phyloP scores from a whole-genome alignment of 2,329 filamentous ascomycete species.

The Ascochyta viciae-villosae region DNA sequence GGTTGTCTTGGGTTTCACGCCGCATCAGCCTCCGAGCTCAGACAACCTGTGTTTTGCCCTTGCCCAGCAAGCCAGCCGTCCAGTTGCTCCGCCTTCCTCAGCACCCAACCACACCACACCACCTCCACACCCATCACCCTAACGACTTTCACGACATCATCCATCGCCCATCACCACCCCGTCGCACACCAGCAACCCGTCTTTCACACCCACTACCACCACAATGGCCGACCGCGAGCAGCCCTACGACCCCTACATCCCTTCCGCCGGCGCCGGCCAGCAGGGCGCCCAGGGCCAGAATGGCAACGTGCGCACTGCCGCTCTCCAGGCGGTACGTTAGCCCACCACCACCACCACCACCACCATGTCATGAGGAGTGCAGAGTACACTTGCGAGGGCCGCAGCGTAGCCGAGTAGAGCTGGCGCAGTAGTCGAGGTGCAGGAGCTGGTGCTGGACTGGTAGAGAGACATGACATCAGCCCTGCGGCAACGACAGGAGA shows the following conservation, averaged over 20 bases:
- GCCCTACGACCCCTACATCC: conserved; percentile 91
- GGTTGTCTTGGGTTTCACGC: conserved; percentile 33
- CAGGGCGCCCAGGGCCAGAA: conserved; percentile 55
- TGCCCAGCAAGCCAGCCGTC: conserved; percentile 11
- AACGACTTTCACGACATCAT: conserved; percentile 21
- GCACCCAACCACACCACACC: conserved; percentile 28
- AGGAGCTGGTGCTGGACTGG: conserved; percentile 15
- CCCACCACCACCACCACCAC: not conserved
- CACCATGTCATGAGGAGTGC: conserved; percentile 1
- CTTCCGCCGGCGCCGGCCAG: conserved; percentile 64
- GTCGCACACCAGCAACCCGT: conserved; percentile 25
- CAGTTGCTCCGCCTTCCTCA: conserved; percentile 22
- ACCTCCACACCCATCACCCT: conserved; percentile 32
- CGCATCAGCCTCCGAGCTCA: conserved; percentile 41
- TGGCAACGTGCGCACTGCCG: conserved; percentile 71
- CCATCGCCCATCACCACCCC: conserved; percentile 20
- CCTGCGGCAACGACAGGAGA: conserved; percentile 11
- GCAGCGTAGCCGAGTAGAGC: conserved; percentile 5
- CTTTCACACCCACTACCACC: conserved; percentile 18
- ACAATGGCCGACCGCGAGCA: conserved; percentile 65
- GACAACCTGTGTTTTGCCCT: conserved; percentile 35
- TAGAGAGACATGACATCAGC: conserved; percentile 21
- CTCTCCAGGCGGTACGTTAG: conserved; percentile 77
- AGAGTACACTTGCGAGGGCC: conserved; percentile 1
- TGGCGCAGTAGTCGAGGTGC: conserved; percentile 6